Evolutionary conservation across 2,329 filamentous ascomycete species (phyloP), one percentile per base, ranked within the genome.

Genomic region (Alternaria panax): DNA sequence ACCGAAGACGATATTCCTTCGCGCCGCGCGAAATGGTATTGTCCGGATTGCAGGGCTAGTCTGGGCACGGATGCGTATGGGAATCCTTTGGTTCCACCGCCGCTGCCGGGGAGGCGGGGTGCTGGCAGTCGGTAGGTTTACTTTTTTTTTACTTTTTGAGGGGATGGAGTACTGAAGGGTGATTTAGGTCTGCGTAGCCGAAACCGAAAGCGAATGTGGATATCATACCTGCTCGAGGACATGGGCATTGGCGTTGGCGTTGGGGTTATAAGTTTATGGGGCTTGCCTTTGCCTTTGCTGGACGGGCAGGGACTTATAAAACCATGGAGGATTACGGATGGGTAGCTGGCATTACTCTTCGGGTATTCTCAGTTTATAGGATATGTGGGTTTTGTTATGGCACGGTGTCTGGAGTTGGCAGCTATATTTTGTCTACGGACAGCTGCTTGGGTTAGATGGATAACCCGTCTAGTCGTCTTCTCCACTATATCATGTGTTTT

Each of bases 1-100:
- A 73, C 71, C 32, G 81, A 83, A 7, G 62, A 64, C 22, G 85
- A 88, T 24, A 86, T 91, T 59, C 91, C 91, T 11, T 85, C 88
- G 2, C 83, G 90, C 18, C 90, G 90, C 30, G 89, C 89, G 2
- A 93, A 92, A 77, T 95, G 92, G 92, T 95, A 92, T 71, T 95
- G 92, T 76, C 90, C 90, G 1, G 88, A 92, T 50, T 95, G 92
- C 72, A 75, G 76, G 32, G 52, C 54, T 8, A 42, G 63, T 14
- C 63, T 78, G 14, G 57, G 66, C 25, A 67, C 69, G 4, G 75
- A 78, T 47, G 70, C 72, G 2, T 75, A 71, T 57, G 76, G 76
- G 38, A 77, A 78, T n/a, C 68, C 70, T 1, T 54, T 66, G 14
- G 65, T 74, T 11, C 71, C 73, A n/a, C 73, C 73, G 20, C 59